Evolutionary conservation across 176 grass and related monocot species (phyloP), one percentile per base, ranked within the genome.

Genomic region (Calamus simplicifolius): DNA sequence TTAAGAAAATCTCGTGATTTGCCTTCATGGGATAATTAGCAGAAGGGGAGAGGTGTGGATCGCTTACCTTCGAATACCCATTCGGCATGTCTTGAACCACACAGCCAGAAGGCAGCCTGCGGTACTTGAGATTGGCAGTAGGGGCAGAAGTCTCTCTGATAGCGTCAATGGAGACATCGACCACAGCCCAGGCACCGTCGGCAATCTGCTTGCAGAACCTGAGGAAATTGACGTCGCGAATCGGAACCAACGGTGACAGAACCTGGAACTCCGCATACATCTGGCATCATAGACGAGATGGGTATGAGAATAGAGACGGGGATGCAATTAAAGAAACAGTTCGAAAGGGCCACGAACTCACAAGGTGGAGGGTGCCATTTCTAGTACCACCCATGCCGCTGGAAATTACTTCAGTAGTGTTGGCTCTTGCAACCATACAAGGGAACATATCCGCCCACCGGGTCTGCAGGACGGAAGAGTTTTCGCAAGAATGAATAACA

Each of bases 401-500:
- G 3, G 92, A 87, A 69, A 97, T 97, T 23, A 90, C 76, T 65
- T 90, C 87, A 52, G 69, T 67, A 13, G 83, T 91, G 58, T 54
- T 68, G 60, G 92, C 80, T 66, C 81, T 75, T 49, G 92, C 73
- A 62, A 97, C 76, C 61, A 91, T 75, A 75, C 73, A 97, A 48
- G 92, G 87, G 76, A 97, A 91, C 92, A 97, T 97, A 58, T 91
- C 92, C 52, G 71, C 80, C 87, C 87, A 97, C 25, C 88, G 87
- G 27, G 16, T 49, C 92, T 91, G 71, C 28, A 28, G 7, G 35
- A 43, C 3, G 7, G 35, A 43, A 43, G 12, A 43, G 2, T 43
- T 43, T 43, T 43, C 35, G 1, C 8, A 2, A 43, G 35, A 7
- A 43, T 43, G 3, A 12, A 12, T 3, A 43, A 43, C 7, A 13